Evolutionary conservation across 164 flowering plant genomes (phyloP), one percentile per base, ranked within the genome.

Genomic region (Liriodendron chinense): DNA sequence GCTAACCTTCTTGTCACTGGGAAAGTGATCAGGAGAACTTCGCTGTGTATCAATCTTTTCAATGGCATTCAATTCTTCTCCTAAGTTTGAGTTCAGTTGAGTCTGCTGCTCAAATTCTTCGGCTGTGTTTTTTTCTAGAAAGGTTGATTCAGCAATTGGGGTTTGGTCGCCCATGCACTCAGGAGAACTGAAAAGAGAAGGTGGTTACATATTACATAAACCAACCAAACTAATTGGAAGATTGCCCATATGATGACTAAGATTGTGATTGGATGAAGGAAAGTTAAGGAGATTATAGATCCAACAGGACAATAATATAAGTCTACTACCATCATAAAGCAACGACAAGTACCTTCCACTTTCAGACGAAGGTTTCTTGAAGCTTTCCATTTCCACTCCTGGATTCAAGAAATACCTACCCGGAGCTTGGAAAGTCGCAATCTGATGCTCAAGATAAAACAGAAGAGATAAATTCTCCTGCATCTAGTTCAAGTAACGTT

Each of bases 401-500:
- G 86, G 80, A 77, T 86, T 94, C 84, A 94, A 77, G 50, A 88
- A 25, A 81, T 94, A 91, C 77, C 86, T 89, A 74, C 98, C 97
- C 47, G 98, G 89, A 84, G 94, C 90, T 88, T 89, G 87, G 68
- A 65, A 90, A 80, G 68, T 85, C 63, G 99, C 98, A 86, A 94
- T 92, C 99, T 96, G 91, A 83, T 69, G 80, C 23, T 57, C 83
- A 53, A 1, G 18, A 82, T 72, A 65, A 80, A 81, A 78, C 56
- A 43, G 57, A 77, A 77, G 47, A 77, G 66, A 80, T 71, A 23
- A 69, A 65, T 59, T 23, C 47, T 4, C 2, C 56, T 66, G 26
- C 13, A 49, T 59, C 16, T 26, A 69, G 65, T 53, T 59, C 13
- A 70, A 76, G 28, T 28, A 76, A 68, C 22, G 70, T 71, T 16